Conservation (phyloP, 352 stramenopile genomes). For the Elongisporangium senticosum region DNA sequence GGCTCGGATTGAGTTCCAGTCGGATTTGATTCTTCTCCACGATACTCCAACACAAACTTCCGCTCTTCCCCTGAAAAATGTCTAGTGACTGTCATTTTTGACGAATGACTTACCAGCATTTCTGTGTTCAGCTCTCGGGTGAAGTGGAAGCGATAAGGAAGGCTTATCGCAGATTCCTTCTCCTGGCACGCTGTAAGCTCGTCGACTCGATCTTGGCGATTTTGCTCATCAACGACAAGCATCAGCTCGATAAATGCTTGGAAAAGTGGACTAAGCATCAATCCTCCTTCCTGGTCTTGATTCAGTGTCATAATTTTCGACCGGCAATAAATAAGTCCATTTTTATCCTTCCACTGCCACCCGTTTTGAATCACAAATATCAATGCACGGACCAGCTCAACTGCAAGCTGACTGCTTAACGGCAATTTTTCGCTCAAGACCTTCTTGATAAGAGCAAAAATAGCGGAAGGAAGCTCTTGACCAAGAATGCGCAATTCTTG, state of each 20-base stretch:
- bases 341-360: conserved; percentile 63
- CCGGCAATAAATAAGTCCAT: conserved; percentile 71
- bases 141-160: conserved; percentile 80
- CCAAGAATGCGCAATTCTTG: conserved; percentile 21
- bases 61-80: conserved; percentile 73
- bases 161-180: conserved; percentile 45
- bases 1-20: conserved; percentile 9
- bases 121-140: conserved; percentile 52
- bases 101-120: conserved; percentile 78
- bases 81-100: conserved; percentile 67
- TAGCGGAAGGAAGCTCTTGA: conserved; percentile 46
- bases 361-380: conserved; percentile 62
- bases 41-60: conserved; percentile 71
- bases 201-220: conserved; percentile 34
- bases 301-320: conserved; percentile 83
- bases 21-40: conserved; percentile 28
- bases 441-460: conserved; percentile 75
- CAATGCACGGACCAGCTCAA: conserved; percentile 58
- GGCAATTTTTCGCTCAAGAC: conserved; percentile 58
- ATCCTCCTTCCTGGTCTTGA: conserved; percentile 72
- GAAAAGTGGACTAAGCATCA: conserved; percentile 70
- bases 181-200: conserved; percentile 51
- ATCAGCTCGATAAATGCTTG: conserved; percentile 83
- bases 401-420: conserved; percentile 39
- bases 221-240: conserved; percentile 75